A percentile compares a stretch with the other conserved stretches of the same genome.
Conservation (phyloP, 148 eudicot genomes). For the Chenopodium quinoa region DNA sequence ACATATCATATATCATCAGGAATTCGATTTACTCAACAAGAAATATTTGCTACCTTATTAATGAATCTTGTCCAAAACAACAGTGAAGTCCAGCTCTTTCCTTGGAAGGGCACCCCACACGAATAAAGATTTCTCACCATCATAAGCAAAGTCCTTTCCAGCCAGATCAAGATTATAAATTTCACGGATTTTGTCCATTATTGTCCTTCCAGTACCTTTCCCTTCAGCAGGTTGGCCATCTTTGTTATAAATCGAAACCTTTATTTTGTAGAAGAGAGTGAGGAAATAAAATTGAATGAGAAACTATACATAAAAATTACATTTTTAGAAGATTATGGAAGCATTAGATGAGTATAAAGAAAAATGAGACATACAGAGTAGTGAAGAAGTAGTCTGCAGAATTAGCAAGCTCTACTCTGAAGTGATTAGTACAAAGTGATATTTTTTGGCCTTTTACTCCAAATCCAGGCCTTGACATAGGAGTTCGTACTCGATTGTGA, state of each 20-base stretch:
- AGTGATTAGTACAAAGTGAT: background rate
- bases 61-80: background rate
- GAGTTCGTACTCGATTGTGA: background rate
- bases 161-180: background rate
- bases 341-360: background rate
- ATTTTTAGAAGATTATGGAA: background rate
- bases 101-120: background rate
- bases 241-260: background rate
- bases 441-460: background rate
- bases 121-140: background rate
- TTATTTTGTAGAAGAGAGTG: background rate
- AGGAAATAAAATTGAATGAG: background rate
- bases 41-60: background rate
- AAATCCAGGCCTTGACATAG: slow-evolving; percentile 4
- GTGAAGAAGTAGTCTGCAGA: background rate
- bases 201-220: background rate
- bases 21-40: background rate
- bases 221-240: background rate
- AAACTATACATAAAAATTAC: background rate
- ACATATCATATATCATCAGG: background rate
- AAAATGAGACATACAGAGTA: background rate
- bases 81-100: background rate
- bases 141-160: background rate
- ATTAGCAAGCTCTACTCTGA: background rate
- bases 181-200: background rate